Evolutionary conservation across 202 grass and related monocot genomes (phyloP).

Genomic region (Elaeis oleifera): DNA sequence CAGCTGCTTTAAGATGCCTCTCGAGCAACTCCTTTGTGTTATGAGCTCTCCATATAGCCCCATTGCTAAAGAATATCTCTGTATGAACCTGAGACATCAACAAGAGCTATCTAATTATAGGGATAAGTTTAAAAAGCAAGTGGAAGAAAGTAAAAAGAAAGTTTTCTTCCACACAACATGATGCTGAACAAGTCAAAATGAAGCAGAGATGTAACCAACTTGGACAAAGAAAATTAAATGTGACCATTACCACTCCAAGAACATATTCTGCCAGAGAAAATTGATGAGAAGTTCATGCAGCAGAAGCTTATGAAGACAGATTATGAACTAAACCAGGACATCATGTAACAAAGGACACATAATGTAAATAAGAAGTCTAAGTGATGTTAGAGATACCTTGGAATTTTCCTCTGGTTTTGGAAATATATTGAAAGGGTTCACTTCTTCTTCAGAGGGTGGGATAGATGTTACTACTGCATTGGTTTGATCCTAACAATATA

Average conservation of each 20-base stretch:
- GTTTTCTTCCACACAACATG: too few species aligned
- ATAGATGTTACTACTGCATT: conserved; percentile 32
- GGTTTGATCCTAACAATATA: conserved; percentile 52
- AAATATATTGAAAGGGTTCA: conserved; percentile 87
- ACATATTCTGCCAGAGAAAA: too few species aligned
- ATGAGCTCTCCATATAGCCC: conserved; percentile 77
- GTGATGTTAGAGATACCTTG: conserved; percentile 39
- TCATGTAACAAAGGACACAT: too few species aligned
- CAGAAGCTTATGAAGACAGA: too few species aligned
- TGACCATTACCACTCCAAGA: too few species aligned
- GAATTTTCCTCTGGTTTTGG: conserved; percentile 75
- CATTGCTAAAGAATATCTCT: conserved; percentile 80
- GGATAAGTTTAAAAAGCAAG: not conserved
- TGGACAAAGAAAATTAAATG: too few species aligned
- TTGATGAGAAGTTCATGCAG: too few species aligned
- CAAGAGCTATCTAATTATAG: not conserved
- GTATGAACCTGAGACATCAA: conserved; percentile 59
- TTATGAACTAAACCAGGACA: too few species aligned
- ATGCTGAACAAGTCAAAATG: too few species aligned
- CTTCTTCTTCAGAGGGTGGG: conserved; percentile 55
- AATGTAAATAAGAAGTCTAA: not conserved
- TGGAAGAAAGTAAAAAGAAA: not conserved
- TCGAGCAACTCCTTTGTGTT: conserved; percentile 73
- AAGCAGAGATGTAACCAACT: too few species aligned
- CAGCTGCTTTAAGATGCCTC: conserved; percentile 72